Base-by-base conservation (phyloP, 108 stramenopile genomes). In the Pseudonitzschia pungens region DNA sequence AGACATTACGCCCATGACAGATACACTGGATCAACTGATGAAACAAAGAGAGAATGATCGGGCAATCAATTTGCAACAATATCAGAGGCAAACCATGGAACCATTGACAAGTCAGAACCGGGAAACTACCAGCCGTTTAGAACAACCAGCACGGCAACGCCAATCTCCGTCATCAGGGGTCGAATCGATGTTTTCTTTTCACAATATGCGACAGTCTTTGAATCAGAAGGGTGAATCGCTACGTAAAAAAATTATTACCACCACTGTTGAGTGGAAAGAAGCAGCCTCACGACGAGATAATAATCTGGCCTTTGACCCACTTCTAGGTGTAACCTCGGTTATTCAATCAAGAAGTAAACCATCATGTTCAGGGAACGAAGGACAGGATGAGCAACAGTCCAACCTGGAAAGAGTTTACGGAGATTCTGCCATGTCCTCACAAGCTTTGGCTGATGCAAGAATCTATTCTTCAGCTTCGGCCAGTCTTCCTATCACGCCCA, bases 1-100 rank as follows among this genome's bases (percentile, higher is more conserved):
- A 16, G 85, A 90, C 56, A 84, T 78, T 43, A 63, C 60, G 3
- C 66, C 70, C 31, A 66, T 89, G 64, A 77, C 83, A 32, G 72
- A 80, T 62, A 68, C 75, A 4, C 69, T 84, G 18, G 57, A 71
- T 26, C 50, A 68, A 44, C 68, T 88, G 45, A 68, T 88, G 72
- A 48, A 71, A 32, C 85, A 87, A 68, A 73, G 69, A 41, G 69
- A 75, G 48, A 41, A 48, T 26, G 74, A 71, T 31, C 27, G 32
- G 18, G 55, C 77, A 18, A 56, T 78, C 50, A 54, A 33, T 0
- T 29, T 69, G 32, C 64, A 65, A 22, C 64, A 65, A 16, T 50
- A n/a, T 45, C 62, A 63, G 62, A 14, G 50, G 21, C 66, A 44
- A 21, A 28, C 24, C 24, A 22, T 48, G 66, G 28, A 44, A 48